These are phyloP conservation scores for Mikania micrantha DNA, from an alignment of 129 eudicot genomes.

Conservation along the genomic window DNA sequence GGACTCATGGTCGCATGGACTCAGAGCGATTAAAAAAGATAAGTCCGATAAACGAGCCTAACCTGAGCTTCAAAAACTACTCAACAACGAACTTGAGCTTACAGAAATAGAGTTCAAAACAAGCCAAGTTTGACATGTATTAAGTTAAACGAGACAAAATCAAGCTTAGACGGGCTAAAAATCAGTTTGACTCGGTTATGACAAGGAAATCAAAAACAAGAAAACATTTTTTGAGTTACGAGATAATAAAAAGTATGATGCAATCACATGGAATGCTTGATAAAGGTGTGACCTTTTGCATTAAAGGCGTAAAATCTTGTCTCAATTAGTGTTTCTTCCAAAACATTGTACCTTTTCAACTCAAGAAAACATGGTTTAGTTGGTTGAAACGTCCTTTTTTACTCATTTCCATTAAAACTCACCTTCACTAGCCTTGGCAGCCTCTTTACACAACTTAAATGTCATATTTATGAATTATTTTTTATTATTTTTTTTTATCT, in stretches of 20 bases:
- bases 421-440: not conserved
- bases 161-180: too few species aligned
- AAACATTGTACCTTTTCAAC: constrained; percentile 7
- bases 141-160: too few species aligned
- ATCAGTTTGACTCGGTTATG: too few species aligned
- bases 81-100: too few species aligned
- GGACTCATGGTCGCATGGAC: too few species aligned
- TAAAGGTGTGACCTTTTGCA: constrained; percentile 28
- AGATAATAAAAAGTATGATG: constrained; percentile 1
- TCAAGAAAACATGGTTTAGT: constrained; percentile 15
- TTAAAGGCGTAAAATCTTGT: constrained; percentile 12
- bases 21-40: not conserved
- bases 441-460: not conserved
- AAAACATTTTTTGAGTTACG: not conserved
- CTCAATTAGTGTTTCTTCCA: constrained; percentile 22
- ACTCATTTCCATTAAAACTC: not conserved
- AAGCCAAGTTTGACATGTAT: too few species aligned
- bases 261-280: constrained; percentile 29
- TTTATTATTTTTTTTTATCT: too few species aligned
- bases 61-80: too few species aligned
- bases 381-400: constrained; percentile 22
- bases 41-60: not conserved
- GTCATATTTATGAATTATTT: not conserved
- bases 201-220: not conserved
- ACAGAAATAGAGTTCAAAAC: too few species aligned